Percentiles rank a stretch among this genome's conserved stretches.
phyloP scores from a whole-genome alignment of 306 rosid genomes.

The Argentina anserina region DNA sequence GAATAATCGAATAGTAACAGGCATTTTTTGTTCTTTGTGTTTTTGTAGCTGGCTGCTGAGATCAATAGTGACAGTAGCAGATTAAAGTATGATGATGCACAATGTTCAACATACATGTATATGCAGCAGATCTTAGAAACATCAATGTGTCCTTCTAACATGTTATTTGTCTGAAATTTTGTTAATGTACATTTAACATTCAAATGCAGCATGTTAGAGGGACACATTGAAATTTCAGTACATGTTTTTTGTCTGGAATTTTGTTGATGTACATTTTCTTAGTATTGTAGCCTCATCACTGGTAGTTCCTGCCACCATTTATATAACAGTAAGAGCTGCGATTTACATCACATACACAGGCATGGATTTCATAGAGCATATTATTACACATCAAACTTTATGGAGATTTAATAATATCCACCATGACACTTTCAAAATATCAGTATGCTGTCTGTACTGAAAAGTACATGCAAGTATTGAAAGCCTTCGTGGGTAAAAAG shows the following conservation, averaged over 20 bases:
- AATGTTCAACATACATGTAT: neutral
- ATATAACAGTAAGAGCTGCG: neutral
- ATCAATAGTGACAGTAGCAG: too few species aligned
- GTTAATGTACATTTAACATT: neutral
- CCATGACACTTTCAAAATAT: neutral
- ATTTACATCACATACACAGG: neutral
- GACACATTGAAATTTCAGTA: too few species aligned
- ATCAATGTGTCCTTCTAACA: neutral
- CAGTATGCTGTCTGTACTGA: neutral
- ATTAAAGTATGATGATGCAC: neutral
- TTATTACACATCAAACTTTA: neutral
- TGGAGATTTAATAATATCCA: neutral
- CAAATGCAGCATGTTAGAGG: neutral
- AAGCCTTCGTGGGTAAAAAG: conserved; percentile 8
- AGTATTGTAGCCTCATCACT: too few species aligned
- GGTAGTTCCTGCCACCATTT: neutral
- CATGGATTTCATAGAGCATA: neutral
- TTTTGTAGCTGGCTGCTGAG: neutral
- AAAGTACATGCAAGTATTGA: neutral
- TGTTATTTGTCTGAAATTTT: neutral
- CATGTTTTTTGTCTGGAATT: too few species aligned
- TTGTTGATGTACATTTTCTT: too few species aligned
- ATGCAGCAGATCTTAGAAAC: neutral
- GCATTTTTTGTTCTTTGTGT: neutral
- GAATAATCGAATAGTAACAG: neutral